Base-by-base conservation (phyloP, 371 early-diverging fungal genomes). In the Coemansia sp. region DNA sequence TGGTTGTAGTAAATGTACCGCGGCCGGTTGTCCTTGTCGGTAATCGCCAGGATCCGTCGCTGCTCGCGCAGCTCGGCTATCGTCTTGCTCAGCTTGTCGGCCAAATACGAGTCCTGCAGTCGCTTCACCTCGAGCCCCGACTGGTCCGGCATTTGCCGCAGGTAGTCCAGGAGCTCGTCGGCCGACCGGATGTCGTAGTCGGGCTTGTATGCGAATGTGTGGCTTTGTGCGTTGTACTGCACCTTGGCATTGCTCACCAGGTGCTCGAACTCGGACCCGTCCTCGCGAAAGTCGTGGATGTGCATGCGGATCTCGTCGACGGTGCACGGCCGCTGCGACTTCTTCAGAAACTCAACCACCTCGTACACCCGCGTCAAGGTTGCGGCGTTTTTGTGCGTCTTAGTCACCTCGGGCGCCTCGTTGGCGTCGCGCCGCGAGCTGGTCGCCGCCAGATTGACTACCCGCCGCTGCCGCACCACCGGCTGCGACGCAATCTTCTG, bases 41-140 rank as follows among this genome's bases (percentile, higher is more conserved):
- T 82, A 31, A 89, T 85, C 2, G 91, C 88, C 69, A 91, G 62
- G 9, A 94, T 87, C 43, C 83, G 76, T 5, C 88, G 87, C 38
- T 83, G 81, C 10, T 80, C 67, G 0, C 90, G 87, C 48, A 94
- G 77, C 43, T 92, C 92, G 57, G 86, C 81, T 4, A 91, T 86
- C 11, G 87, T 86, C 42, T 85, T 85, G 16, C 80, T 62, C 26
- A 90, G 73, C 31, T 51, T 39, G 47, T 88, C 89, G 11, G 58
- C 61, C 14, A 90, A 79, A 67, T 90, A 90, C 3, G 92, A 92
- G 58, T 93, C 94, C 45, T 86, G 85, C 41, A 94, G 80, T 45
- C 88, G 89, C 66, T 88, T 89, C 53, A 87, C 85, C 39, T 91
- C 91, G 79, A 90, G 85, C 2, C 92, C 94, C 8, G 88, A 89